Base-by-base conservation (phyloP, 805 yeast genomes). In the Phaffomyces antillensis region DNA sequence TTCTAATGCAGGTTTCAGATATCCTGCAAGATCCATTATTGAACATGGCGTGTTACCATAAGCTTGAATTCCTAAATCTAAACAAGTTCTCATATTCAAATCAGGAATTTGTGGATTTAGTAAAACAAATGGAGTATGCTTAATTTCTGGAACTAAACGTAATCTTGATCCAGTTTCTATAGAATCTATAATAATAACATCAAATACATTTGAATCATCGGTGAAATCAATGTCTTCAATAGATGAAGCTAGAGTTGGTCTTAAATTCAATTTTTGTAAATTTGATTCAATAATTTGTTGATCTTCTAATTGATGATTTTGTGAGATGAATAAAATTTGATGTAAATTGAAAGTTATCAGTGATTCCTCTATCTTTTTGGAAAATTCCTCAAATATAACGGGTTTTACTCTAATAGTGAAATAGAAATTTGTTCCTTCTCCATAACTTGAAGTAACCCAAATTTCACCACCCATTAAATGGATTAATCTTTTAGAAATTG, bases 401-500 rank as follows among this genome's bases (percentile, higher is more conserved):
- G 88, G 88, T 7, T 85, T 72, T 15, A 86, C 88, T 39, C 83
- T 73, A 25, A 87, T 78, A 0, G 95, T 85, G 65, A 87, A 87
- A 63, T 77, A 83, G 61, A 87, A 87, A 55, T 83, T 82, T 3
- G 95, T 84, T 1, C 96, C 96, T 55, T 75, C 70, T 16, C 93
- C 93, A 58, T 79, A 84, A 48, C 73, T 75, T 0, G 93, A 84
- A 17, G 85, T 77, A 20, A 87, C 95, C 95, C 95, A 86, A 50
- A 87, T 86, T 51, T 84, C 91, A 60, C 96, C 96, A 36, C 96
- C 96, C 96, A 87, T 86, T 51, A 87, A 73, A 57, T 86, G 90
- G 58, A 87, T 86, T 54, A 87, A 73, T 55, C 86, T 88, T 63
- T 86, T 86, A 11, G 96, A 87, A 63, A 87, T 87, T 3, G 95